Evolutionary conservation across 106 monocot genomes (phyloP).

Genomic region (Platanthera guangdongensis): DNA sequence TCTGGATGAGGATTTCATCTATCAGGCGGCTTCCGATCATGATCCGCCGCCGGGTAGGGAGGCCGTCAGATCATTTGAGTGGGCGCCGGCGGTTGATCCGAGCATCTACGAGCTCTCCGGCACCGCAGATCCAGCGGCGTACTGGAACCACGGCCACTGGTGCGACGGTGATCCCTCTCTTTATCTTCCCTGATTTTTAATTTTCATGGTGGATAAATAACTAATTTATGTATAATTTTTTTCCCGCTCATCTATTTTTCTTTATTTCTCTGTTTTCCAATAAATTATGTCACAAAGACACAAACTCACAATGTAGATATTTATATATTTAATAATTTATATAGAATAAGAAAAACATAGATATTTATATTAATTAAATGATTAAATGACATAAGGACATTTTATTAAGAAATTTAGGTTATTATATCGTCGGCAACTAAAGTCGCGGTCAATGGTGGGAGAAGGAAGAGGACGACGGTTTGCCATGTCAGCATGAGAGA

Average conservation of each 20-base stretch:
- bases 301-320: too few species aligned
- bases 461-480: constrained; percentile 2
- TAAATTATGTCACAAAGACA: neutral
- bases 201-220: neutral
- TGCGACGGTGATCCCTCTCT: constrained; percentile 32
- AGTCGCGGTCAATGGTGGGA: neutral
- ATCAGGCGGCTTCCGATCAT: neutral
- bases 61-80: constrained; percentile 12
- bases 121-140: constrained; percentile 19
- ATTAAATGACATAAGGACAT: too few species aligned
- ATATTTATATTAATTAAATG: too few species aligned
- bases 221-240: neutral
- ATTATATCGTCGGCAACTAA: neutral
- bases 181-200: constrained; percentile 21
- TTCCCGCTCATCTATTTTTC: neutral
- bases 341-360: neutral
- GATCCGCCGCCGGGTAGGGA: neutral
- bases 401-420: neutral
- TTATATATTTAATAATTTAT: neutral
- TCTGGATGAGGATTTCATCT: constrained; percentile 8
- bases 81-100: constrained; percentile 22
- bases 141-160: constrained; percentile 44
- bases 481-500: neutral
- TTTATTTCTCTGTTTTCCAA: too few species aligned
- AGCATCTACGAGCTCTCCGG: constrained; percentile 30